A percentile compares a stretch with the other conserved stretches of the same genome.
Evolutionary conservation across 495 filamentous ascomycete species (phyloP).

Genomic region (Daldinia bambusicola): DNA sequence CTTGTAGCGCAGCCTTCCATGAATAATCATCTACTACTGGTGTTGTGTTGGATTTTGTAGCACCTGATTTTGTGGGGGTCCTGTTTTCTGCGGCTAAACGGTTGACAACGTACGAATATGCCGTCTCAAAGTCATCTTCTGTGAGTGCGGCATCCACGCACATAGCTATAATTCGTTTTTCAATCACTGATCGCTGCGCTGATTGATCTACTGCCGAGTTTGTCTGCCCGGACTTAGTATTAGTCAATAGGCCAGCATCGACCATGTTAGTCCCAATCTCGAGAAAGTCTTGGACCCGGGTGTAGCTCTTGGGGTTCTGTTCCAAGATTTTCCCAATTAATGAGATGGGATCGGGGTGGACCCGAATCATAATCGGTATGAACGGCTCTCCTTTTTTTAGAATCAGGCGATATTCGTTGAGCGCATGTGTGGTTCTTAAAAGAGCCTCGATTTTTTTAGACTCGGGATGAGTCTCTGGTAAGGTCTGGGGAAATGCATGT

Average conservation of each 20-base stretch:
- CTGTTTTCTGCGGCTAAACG: conserved; percentile 53
- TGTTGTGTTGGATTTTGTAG: background rate
- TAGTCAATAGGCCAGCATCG: conserved; percentile 67
- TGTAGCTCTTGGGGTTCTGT: conserved; percentile 87
- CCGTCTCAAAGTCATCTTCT: conserved; percentile 95
- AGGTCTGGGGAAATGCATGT: conserved; percentile 72
- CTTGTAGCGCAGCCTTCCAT: conserved; percentile 91
- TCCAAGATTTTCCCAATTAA: conserved; percentile 86
- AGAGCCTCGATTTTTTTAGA: conserved; percentile 72
- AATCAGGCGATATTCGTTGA: conserved; percentile 88
- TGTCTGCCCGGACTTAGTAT: conserved; percentile 37
- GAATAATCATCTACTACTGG: conserved; percentile 75
- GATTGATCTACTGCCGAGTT: conserved; percentile 13
- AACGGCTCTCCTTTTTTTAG: conserved; percentile 93
- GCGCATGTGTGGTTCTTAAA: conserved; percentile 83
- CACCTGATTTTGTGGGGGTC: conserved; percentile 24
- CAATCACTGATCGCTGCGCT: conserved; percentile 52
- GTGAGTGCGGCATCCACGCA: conserved; percentile 86
- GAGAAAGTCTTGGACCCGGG: conserved; percentile 84
- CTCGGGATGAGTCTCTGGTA: conserved; percentile 62
- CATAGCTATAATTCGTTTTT: conserved; percentile 82
- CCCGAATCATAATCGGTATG: conserved; percentile 87
- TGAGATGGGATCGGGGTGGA: conserved; percentile 84
- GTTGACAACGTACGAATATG: conserved; percentile 92
- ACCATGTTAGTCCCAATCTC: conserved; percentile 81